Percentiles rank a stretch among this genome's conserved stretches.
These are phyloP conservation scores for Lotus japonicus DNA, from an alignment of 306 rosid species.

Conservation along the genomic window DNA sequence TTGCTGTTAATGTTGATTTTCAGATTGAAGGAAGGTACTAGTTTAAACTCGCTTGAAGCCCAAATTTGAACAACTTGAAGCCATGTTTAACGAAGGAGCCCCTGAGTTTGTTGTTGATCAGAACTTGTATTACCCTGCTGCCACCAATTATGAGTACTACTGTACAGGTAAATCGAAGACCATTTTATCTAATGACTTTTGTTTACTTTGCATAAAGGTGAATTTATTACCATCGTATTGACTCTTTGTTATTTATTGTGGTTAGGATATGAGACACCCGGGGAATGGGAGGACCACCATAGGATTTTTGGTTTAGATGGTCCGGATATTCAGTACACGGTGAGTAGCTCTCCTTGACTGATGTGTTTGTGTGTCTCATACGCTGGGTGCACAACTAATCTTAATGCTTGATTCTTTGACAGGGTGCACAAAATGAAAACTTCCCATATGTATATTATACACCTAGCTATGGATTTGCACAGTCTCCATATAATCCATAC, in stretches of 20 bases:
- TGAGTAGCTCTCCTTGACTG: constrained; percentile 22
- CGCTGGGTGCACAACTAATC: neutral
- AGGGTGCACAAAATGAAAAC: constrained; percentile 85
- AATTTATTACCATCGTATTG: neutral
- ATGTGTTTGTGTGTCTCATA: neutral
- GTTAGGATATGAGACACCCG: constrained; percentile 84
- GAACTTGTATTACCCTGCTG: constrained; percentile 76
- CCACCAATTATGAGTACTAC: constrained; percentile 83
- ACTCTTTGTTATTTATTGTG: constrained; percentile 1
- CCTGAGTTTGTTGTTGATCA: constrained; percentile 84
- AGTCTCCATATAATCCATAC: constrained; percentile 94
- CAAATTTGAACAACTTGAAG: constrained; percentile 47
- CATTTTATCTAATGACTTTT: neutral
- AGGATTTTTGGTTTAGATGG: constrained; percentile 84
- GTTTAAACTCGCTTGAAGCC: constrained; percentile 48
- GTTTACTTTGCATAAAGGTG: constrained; percentile 4
- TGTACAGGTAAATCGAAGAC: constrained; percentile 58
- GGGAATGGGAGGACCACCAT: constrained; percentile 93
- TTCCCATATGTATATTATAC: constrained; percentile 76
- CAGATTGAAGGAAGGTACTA: constrained; percentile 63
- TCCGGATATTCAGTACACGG: constrained; percentile 76
- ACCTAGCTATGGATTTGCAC: constrained; percentile 89
- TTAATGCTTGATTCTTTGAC: constrained; percentile 24
- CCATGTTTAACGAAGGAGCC: constrained; percentile 79
- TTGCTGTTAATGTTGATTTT: constrained; percentile 10